Base-by-base conservation (phyloP, 129 eudicot genomes). In the Oenanthe sinensis region DNA sequence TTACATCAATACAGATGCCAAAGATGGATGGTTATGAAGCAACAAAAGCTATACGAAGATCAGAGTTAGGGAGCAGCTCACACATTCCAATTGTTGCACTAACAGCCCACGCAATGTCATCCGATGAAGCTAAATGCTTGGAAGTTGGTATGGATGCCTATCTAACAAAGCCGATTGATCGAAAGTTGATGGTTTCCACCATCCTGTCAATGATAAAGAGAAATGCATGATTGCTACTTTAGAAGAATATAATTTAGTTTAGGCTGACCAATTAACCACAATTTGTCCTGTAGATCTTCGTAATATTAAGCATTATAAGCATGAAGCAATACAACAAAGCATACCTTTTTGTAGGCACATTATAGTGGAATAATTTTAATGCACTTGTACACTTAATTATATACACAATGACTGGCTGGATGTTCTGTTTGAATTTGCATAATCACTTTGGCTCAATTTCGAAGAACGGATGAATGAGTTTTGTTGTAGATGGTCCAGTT, bases 1-100 rank as follows among this genome's bases (percentile, higher is more conserved):
- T 28, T 44, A 43, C 74, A 70, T n/a, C 47, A 68, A 33, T 28
- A 26, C 85, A 95, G 97, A 95, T 95, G 99, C 99, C 99, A 37
- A 95, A 90, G 92, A 92, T 95, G 99, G 99, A 95, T 78, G 99
- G 99, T 4, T 95, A 95, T 45, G 97, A 95, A 87, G 97, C 99
- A 54, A 95, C 99, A 16, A 91, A 87, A 83, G 95, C 88, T 26
- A 95, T 95, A 36, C 82, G 99, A 79, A 87, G 86, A 87, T 79
- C 86, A 45, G 98, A 95, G 77, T 6, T 40, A 42, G 94, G 86
- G 74, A 87, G 86, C 8, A 20, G 84, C 11, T 44, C 71, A 17
- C 97, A 91, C 82, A 86, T 88, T 60, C 97, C 98, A 4, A 95
- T 95, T 62, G 94, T 95, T 30, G 97, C 98, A 50, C 77, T 95